Conservation (phyloP, 805 yeast species). For the Starmerella bombicola region DNA sequence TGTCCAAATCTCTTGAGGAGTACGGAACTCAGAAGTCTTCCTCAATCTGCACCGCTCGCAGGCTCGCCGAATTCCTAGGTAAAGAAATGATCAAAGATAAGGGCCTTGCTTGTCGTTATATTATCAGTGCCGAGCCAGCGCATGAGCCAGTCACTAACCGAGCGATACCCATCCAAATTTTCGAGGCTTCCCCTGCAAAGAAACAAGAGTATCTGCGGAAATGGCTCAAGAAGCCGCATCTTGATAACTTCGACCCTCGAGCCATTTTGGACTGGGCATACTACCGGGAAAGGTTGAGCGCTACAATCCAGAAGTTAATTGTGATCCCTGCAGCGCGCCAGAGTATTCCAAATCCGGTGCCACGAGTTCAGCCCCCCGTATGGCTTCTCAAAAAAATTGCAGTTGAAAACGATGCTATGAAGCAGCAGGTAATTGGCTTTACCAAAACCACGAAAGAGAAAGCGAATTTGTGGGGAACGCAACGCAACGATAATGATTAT, state of each 20-base stretch:
- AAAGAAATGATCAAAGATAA: conserved; percentile 93
- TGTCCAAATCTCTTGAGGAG: conserved; percentile 84
- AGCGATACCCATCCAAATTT: conserved; percentile 92
- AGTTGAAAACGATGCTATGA: conserved; percentile 48
- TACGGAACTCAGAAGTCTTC: conserved; percentile 87
- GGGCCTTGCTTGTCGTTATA: conserved; percentile 88
- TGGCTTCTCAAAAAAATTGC: conserved; percentile 68
- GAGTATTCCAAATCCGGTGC: conserved; percentile 79
- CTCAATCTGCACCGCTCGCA: conserved; percentile 85
- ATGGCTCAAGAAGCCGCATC: conserved; percentile 72
- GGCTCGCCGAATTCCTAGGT: conserved; percentile 90
- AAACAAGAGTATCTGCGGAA: conserved; percentile 64
- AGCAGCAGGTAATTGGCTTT: conserved; percentile 57
- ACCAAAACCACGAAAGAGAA: conserved; percentile 33
- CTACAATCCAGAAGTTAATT: conserved; percentile 86
- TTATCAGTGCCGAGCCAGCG: conserved; percentile 70
- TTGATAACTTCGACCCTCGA: conserved; percentile 77
- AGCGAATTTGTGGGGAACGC: conserved; percentile 10
- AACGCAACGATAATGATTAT: too few relatives aligned
- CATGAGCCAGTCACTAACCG: conserved; percentile 90
- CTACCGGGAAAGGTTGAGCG: conserved; percentile 78
- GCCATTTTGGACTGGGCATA: conserved; percentile 87
- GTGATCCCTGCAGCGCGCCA: conserved; percentile 97
- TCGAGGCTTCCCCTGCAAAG: conserved; percentile 63
- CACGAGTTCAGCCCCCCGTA: conserved; percentile 84